Evolutionary conservation across 2,329 filamentous ascomycete species (phyloP).

Genomic region (Ampelomyces quisqualis): DNA sequence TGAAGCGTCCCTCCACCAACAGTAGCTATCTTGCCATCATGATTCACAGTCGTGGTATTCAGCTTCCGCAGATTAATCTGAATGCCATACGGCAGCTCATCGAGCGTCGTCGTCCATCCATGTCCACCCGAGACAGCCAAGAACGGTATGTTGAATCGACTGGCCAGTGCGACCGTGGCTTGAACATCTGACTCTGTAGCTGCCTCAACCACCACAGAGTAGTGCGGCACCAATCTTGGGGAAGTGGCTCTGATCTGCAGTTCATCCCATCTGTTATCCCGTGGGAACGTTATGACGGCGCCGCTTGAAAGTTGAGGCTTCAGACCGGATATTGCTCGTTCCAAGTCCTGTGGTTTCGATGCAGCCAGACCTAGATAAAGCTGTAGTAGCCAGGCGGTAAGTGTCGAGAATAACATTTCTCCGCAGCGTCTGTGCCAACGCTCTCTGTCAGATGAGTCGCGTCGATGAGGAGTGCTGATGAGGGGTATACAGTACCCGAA

Average conservation of each 20-base stretch:
- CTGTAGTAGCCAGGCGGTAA: conserved; percentile 3
- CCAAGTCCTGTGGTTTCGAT: neutral
- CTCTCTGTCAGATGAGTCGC: too few relatives aligned
- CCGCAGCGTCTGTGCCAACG: too few relatives aligned
- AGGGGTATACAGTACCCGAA: too few relatives aligned
- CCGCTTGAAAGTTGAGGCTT: conserved; percentile 8
- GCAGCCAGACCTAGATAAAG: neutral
- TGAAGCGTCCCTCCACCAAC: conserved; percentile 34
- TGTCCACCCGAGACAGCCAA: conserved; percentile 41
- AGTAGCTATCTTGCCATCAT: conserved; percentile 21
- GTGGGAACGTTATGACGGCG: conserved; percentile 17
- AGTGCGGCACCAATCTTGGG: conserved; percentile 17
- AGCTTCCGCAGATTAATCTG: conserved; percentile 37
- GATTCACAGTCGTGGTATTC: conserved; percentile 26
- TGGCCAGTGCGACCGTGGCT: conserved; percentile 10
- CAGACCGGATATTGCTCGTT: conserved; percentile 2
- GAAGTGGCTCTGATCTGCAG: conserved; percentile 20
- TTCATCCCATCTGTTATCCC: conserved; percentile 13
- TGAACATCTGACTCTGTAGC: conserved; percentile 22
- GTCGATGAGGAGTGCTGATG: too few relatives aligned
- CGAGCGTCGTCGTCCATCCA: conserved; percentile 33
- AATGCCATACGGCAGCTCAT: conserved; percentile 27
- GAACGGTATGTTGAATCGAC: conserved; percentile 36
- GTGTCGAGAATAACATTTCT: conserved; percentile 1
- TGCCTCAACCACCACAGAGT: conserved; percentile 18